Percentiles rank a stretch among this genome's conserved stretches.
phyloP scores from a whole-genome alignment of 164 flowering plant species.

The Aristolochia fimbriata region DNA sequence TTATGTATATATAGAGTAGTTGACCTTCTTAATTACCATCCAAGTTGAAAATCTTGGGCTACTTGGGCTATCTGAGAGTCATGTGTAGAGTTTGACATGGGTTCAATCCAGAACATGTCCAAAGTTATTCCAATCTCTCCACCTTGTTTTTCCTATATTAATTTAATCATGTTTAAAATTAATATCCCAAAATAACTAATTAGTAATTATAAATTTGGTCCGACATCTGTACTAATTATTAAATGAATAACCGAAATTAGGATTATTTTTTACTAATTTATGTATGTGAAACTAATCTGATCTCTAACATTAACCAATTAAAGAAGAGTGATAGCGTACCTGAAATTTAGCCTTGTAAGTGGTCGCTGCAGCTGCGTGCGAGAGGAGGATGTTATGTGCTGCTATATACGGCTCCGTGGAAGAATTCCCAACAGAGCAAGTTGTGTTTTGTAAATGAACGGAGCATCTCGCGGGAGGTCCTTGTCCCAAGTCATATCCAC shows the following conservation, averaged over 20 bases:
- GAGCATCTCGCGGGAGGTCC: slow-evolving; percentile 75
- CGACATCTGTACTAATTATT: no score
- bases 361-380: slow-evolving; percentile 72
- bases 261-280: no score
- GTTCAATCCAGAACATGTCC: slow-evolving; percentile 89
- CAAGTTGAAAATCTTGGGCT: slow-evolving; percentile 75
- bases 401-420: slow-evolving; percentile 66
- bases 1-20: no score
- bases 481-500: slow-evolving; percentile 54
- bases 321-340: slow-evolving; percentile 35
- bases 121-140: slow-evolving; percentile 64
- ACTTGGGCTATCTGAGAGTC: slow-evolving; percentile 58
- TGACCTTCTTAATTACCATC: slow-evolving; percentile 43
- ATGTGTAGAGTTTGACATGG: slow-evolving; percentile 53
- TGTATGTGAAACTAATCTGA: no score
- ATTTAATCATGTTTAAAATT: no score
- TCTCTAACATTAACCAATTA: no score
- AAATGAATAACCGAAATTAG: no score
- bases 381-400: slow-evolving; percentile 73
- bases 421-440: slow-evolving; percentile 23
- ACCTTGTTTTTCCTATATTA: slow-evolving; percentile 44
- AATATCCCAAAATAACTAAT: no score
- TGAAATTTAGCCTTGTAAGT: slow-evolving; percentile 52
- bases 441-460: background rate
- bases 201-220: no score